Percentiles rank a stretch among this genome's conserved stretches.
phyloP scores from a whole-genome alignment of 1,284 basidiomycete genomes.

The Rhodotorula sp. region DNA sequence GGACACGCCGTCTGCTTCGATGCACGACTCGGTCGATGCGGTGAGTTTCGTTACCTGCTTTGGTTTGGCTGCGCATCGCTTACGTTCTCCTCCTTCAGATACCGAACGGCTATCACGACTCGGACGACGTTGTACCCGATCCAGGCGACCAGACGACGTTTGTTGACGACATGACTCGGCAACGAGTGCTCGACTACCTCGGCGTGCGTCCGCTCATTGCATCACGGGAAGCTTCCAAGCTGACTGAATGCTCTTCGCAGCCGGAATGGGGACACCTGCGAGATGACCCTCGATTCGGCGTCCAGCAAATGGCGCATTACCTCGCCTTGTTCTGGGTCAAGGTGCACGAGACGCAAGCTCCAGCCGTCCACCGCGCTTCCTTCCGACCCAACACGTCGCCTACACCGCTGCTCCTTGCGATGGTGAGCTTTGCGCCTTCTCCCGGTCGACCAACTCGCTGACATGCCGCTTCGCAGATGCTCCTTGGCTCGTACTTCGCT shows the following conservation, averaged over 20 bases:
- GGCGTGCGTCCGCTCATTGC: slow-evolving; percentile 17
- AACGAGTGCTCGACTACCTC: slow-evolving; percentile 36
- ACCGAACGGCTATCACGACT: slow-evolving; percentile 11
- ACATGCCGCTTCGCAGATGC: slow-evolving; percentile 15
- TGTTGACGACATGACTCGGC: slow-evolving; percentile 29
- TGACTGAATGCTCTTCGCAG: slow-evolving; percentile 1
- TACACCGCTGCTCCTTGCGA: slow-evolving; percentile 33
- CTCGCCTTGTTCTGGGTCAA: slow-evolving; percentile 37
- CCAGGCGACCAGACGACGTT: slow-evolving; percentile 32
- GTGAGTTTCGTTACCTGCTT: not conserved
- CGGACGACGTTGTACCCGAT: slow-evolving; percentile 14
- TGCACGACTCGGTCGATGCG: slow-evolving; percentile 1
- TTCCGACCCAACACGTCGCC: slow-evolving; percentile 29
- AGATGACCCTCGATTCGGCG: slow-evolving; percentile 29
- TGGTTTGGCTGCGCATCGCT: too few species aligned
- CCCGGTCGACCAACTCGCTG: not conserved
- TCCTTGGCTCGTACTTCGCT: slow-evolving; percentile 39
- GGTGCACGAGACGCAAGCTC: slow-evolving; percentile 40
- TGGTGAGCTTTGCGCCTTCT: slow-evolving; percentile 14
- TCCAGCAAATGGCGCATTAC: slow-evolving; percentile 30
- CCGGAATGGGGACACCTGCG: slow-evolving; percentile 31
- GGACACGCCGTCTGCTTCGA: not conserved
- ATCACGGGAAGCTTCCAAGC: not conserved
- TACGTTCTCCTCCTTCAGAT: not conserved
- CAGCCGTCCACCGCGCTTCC: slow-evolving; percentile 37